Evolutionary conservation across 495 filamentous ascomycete species (phyloP), one percentile per base, ranked within the genome.

Genomic region (Lophiostoma macrostomum): DNA sequence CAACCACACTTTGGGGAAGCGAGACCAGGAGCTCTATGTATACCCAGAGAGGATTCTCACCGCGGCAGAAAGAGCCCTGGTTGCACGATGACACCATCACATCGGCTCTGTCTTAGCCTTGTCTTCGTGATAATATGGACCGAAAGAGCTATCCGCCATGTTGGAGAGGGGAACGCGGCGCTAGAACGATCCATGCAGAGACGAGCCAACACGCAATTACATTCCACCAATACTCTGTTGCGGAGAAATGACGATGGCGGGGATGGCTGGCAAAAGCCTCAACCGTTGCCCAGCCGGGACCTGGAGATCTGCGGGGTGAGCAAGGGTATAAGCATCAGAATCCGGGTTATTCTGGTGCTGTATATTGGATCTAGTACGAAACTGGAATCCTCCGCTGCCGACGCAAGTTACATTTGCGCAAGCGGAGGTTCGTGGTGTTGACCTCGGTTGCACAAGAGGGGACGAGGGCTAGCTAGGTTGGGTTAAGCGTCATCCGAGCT

Each of bases 261-360:
- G 46, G 51, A 43, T 35, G 38, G 29, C 37, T 24, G 1, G 22
- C 11, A 45, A 54, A 53, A 28, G 52, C 52, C 52, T 28, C 36
- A 49, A 20, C 52, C 52, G 52, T 49, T 56, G 52, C 52, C 52
- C 52, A 56, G 52, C 31, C 42, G 52, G 52, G 42, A 48, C 25
- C 3, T 6, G 44, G 20, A 13, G 44, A 48, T 48, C 44, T n/a
- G 44, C 44, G 20, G 43, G 30, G 30, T 28, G 42, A 28, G 27
- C 14, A 45, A 29, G 27, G n/a, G n/a, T n/a, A n/a, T n/a, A n/a
- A n/a, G n/a, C n/a, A n/a, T n/a, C n/a, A n/a, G n/a, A n/a, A n/a
- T n/a, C n/a, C n/a, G n/a, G n/a, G n/a, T n/a, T n/a, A n/a, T n/a
- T n/a, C n/a, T n/a, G n/a, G n/a, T n/a, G n/a, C n/a, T n/a, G n/a